These are phyloP conservation scores for Diaporthe batatas DNA, from an alignment of 2,329 filamentous ascomycete species.

Conservation along the genomic window DNA sequence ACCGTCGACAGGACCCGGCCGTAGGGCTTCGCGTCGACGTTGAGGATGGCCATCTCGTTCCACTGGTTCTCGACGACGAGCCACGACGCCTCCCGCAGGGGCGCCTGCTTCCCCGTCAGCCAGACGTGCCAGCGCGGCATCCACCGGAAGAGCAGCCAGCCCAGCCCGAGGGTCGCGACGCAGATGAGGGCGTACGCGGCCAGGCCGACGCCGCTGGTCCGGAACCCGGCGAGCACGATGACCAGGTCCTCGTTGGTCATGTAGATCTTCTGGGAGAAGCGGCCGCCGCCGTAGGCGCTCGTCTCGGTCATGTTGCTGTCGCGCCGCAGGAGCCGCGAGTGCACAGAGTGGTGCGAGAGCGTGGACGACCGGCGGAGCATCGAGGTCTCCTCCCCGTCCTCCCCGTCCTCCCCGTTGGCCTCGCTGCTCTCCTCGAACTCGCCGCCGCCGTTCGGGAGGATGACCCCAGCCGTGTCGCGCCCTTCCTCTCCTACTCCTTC, in stretches of 20 bases:
- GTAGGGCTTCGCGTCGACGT: slow-evolving; percentile 69
- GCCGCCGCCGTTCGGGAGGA: slow-evolving; percentile 52
- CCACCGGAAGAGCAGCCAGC: slow-evolving; percentile 90
- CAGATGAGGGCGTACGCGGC: slow-evolving; percentile 79
- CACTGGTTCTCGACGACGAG: slow-evolving; percentile 97
- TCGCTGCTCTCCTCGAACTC: slow-evolving; percentile 58
- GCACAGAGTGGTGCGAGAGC: slow-evolving; percentile 67
- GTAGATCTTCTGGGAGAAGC: slow-evolving; percentile 90
- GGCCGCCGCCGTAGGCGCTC: slow-evolving; percentile 72
- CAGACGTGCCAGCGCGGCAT: slow-evolving; percentile 87
- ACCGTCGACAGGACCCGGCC: slow-evolving; percentile 70
- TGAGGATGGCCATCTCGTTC: slow-evolving; percentile 88
- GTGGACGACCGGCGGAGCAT: slow-evolving; percentile 73
- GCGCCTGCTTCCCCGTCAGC: slow-evolving; percentile 76
- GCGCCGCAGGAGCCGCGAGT: slow-evolving; percentile 73
- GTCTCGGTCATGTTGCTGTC: slow-evolving; percentile 78
- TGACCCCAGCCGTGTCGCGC: slow-evolving; percentile 7
- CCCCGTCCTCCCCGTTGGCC: slow-evolving; percentile 52
- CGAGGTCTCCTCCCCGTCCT: slow-evolving; percentile 54
- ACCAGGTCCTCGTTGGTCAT: slow-evolving; percentile 94
- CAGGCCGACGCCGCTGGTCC: slow-evolving; percentile 79
- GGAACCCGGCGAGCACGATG: slow-evolving; percentile 92
- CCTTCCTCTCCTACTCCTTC: neutral
- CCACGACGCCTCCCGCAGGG: slow-evolving; percentile 86
- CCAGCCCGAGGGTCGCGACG: slow-evolving; percentile 78